phyloP scores from a whole-genome alignment of 1,284 basidiomycete species.

The Waitea zeae region DNA sequence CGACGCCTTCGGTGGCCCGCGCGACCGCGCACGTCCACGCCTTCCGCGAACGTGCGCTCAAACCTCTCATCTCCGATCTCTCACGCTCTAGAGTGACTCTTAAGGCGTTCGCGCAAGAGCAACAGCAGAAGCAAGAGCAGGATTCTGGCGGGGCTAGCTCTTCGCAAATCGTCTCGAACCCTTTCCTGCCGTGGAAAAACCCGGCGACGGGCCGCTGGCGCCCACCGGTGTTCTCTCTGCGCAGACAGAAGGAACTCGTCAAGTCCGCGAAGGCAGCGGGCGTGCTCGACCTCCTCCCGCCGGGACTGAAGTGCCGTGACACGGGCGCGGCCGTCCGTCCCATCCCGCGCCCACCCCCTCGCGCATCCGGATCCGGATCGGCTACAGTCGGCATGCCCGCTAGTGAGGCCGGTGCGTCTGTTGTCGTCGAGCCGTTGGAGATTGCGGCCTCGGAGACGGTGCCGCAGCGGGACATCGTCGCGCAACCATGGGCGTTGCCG shows the following conservation, averaged over 20 bases:
- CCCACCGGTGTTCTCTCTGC: constrained; percentile 48
- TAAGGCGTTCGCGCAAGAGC: too few relatives aligned
- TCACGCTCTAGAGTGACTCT: too few relatives aligned
- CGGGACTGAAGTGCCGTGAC: constrained; percentile 32
- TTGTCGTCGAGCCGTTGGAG: not conserved
- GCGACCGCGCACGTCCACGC: too few relatives aligned
- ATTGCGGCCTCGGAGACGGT: constrained; percentile 2
- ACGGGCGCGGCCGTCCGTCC: not conserved
- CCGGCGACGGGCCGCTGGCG: constrained; percentile 46
- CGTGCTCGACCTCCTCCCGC: constrained; percentile 40
- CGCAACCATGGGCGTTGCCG: constrained; percentile 8
- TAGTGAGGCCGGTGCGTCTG: not conserved
- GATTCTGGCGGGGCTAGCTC: too few relatives aligned
- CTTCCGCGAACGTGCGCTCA: too few relatives aligned
- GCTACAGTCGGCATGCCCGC: constrained; percentile 2
- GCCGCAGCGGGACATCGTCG: too few relatives aligned
- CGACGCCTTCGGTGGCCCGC: too few relatives aligned
- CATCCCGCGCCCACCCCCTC: constrained; percentile 1
- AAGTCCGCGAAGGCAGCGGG: constrained; percentile 43
- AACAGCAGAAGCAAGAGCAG: too few relatives aligned
- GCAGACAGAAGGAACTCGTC: constrained; percentile 60
- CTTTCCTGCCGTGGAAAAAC: constrained; percentile 49
- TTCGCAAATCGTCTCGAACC: constrained; percentile 31
- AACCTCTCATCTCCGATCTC: too few relatives aligned
- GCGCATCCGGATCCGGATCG: not conserved